A percentile compares a stretch with the other conserved stretches of the same genome.
These are phyloP conservation scores for Eragrostis nindensis DNA, from an alignment of 176 grass and related monocot species.

Conservation along the genomic window DNA sequence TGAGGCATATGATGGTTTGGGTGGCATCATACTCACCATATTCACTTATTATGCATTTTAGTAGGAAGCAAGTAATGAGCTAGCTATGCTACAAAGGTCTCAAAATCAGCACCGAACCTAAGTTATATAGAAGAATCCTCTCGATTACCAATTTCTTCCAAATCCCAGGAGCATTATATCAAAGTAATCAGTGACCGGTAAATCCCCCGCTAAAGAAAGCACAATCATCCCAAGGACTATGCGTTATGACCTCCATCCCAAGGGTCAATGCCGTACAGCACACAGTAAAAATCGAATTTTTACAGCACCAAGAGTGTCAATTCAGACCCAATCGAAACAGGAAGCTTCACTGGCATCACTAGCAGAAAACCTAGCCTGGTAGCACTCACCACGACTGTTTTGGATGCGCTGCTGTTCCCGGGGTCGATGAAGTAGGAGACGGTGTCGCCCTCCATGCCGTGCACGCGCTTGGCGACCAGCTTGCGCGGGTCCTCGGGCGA, in stretches of 20 bases:
- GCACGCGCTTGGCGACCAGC: constrained; percentile 61
- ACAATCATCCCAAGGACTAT: background rate
- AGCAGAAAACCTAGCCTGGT: background rate
- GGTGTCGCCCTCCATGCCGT: constrained; percentile 62
- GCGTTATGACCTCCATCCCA: background rate
- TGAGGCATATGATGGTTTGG: background rate
- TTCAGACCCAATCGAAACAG: constrained; percentile 2
- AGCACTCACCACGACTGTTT: constrained; percentile 64
- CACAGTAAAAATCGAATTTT: background rate
- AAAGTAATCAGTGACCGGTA: background rate
- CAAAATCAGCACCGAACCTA: background rate
- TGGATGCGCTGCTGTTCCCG: constrained; percentile 42
- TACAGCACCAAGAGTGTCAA: background rate
- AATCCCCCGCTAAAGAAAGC: background rate
- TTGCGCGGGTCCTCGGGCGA: constrained; percentile 87
- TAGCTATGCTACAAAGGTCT: background rate
- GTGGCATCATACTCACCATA: background rate
- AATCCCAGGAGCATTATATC: background rate
- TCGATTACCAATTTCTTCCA: background rate
- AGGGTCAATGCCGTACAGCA: background rate
- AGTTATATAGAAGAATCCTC: background rate
- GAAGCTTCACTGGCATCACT: background rate
- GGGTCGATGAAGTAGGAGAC: constrained; percentile 73
- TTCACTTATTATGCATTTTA: background rate
- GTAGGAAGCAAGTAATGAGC: background rate